Evolutionary conservation across 495 filamentous ascomycete genomes (phyloP), one percentile per base, ranked within the genome.

Genomic region (Hypoxylon lienhwacheense): DNA sequence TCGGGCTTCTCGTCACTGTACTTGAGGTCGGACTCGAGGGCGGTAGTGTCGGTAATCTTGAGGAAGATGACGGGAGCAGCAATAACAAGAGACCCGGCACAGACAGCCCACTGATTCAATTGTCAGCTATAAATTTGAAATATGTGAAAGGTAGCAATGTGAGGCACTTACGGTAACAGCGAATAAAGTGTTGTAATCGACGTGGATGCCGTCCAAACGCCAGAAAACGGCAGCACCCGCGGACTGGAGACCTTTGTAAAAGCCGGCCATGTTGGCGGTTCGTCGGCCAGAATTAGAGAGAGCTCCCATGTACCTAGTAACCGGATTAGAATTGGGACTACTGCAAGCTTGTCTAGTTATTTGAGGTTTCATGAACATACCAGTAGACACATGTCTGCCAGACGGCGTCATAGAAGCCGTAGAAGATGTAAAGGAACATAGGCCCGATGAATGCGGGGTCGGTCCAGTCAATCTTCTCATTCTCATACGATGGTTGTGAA

Each of bases 361-460:
- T 53, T 28, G 20, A 21, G 33, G 5, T 11, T 19, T n/a, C 19
- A 3, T 12, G 10, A 16, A 75, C 85, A 61, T 73, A 91, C 90
- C 89, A 95, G 75, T 95, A 95, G 32, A 90, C 85, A 63, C 77
- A 85, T 7, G 88, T 90, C 70, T 93, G 88, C 83, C 90, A 93
- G 29, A 51, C 80, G 22, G 91, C 87, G 64, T 96, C 91, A 56
- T 85, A 92, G 62, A 96, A 86, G 35, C 91, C 91, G 66, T 96
- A 96, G 66, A 91, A 93, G 59, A 97, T 87, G 75, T 92, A 95
- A 50, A 96, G 71, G 66, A 96, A 89, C 83, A 96, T 88, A 11
- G 89, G 88, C 0, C 87, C 90, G 33, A 88, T 71, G 70, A 85
- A 96, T 28, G 81, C 79, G 11, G 70, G 70, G 52, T 82, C 77